phyloP scores from a whole-genome alignment of 768 basidiomycete species.

The Mrakia gelida region DNA sequence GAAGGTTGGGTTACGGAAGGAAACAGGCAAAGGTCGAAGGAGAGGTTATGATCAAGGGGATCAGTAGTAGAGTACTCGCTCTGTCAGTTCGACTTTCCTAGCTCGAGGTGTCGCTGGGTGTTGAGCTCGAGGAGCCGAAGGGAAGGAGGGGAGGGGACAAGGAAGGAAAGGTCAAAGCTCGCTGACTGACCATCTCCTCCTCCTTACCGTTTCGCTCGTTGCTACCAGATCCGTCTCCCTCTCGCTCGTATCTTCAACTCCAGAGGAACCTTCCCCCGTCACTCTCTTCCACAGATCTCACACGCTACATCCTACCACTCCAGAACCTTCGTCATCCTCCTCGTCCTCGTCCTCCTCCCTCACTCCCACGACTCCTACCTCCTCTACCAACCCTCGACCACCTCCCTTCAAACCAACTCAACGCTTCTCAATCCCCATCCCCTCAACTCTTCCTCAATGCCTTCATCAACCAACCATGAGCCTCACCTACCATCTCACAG shows the following conservation, averaged over 20 bases:
- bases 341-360: not conserved
- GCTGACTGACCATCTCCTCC: not conserved
- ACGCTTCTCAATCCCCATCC: conserved; percentile 18
- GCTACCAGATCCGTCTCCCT: conserved; percentile 17
- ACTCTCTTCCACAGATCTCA: conserved; percentile 9
- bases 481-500: conserved; percentile 22
- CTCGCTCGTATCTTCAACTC: not conserved
- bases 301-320: not conserved
- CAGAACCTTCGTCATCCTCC: conserved; percentile 3
- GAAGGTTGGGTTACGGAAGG: not conserved
- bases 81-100: not conserved
- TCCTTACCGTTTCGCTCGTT: not conserved
- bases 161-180: not conserved
- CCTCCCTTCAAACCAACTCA: conserved; percentile 4
- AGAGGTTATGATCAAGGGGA: conserved; percentile 27
- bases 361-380: not conserved
- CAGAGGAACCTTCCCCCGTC: not conserved
- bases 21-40: conserved; percentile 1
- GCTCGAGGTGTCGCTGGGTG: not conserved
- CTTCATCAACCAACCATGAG: conserved; percentile 21
- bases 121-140: too few species aligned
- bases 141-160: not conserved
- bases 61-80: not conserved
- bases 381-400: not conserved
- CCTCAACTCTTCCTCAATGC: conserved; percentile 25